Percentiles rank a stretch among this genome's conserved stretches.
These are phyloP conservation scores for Tulasnella sp. DNA, from an alignment of 768 basidiomycete genomes.

Conservation along the genomic window DNA sequence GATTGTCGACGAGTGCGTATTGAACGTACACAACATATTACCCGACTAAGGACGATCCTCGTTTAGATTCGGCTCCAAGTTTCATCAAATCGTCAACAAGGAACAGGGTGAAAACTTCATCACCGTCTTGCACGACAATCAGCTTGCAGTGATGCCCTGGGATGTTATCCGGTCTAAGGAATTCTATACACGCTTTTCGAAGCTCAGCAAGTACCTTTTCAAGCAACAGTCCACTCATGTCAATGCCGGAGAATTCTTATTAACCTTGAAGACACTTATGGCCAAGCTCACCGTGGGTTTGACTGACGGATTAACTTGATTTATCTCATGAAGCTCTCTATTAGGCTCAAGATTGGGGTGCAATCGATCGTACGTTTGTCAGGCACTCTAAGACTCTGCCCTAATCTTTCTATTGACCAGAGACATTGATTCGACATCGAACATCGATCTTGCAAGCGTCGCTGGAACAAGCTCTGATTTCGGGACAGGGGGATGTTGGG, in stretches of 20 bases:
- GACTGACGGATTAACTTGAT: neutral
- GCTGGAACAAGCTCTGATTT: neutral
- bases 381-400: no score
- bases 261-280: conserved; percentile 32
- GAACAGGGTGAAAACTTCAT: conserved; percentile 33
- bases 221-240: conserved; percentile 22
- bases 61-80: conserved; percentile 7
- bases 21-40: neutral
- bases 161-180: conserved; percentile 18
- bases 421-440: neutral
- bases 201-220: conserved; percentile 21
- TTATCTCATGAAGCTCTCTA: neutral
- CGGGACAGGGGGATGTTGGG: neutral
- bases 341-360: conserved; percentile 28
- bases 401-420: neutral
- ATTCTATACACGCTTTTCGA: conserved; percentile 25
- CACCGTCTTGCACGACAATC: conserved; percentile 19
- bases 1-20: conserved; percentile 58
- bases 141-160: conserved; percentile 22
- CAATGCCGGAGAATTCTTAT: conserved; percentile 28
- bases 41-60: neutral
- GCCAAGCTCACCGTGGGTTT: conserved; percentile 25
- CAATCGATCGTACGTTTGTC: conserved; percentile 22
- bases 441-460: neutral
- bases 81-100: conserved; percentile 16